Evolutionary conservation across 2,329 filamentous ascomycete genomes (phyloP).

Genomic region (Akanthomyces dipterigenus): DNA sequence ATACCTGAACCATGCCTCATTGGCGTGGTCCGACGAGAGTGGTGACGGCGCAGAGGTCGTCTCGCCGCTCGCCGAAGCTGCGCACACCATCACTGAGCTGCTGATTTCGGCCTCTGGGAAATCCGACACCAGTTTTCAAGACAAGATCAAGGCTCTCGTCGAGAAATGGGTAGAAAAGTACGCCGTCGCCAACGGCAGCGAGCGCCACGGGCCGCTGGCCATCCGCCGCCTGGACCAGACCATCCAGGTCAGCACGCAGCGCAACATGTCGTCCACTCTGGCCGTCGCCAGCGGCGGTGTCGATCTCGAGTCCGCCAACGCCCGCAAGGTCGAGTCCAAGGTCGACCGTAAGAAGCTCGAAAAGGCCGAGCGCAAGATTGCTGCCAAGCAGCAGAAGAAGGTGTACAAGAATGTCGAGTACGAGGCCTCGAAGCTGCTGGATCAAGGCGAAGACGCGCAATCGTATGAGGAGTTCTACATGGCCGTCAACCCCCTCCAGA

Average conservation of each 20-base stretch:
- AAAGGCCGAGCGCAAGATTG: conserved; percentile 96
- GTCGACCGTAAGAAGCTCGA: conserved; percentile 98
- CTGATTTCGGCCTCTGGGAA: conserved; percentile 88
- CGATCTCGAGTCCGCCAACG: conserved; percentile 88
- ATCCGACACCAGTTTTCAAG: conserved; percentile 62
- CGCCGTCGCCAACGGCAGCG: conserved; percentile 64
- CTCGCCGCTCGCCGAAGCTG: conserved; percentile 79
- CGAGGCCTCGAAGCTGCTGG: conserved; percentile 83
- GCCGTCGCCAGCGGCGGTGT: conserved; percentile 78
- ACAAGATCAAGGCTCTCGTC: conserved; percentile 74
- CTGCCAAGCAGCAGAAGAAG: conserved; percentile 97
- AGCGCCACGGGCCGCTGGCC: conserved; percentile 65
- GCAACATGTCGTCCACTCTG: conserved; percentile 93
- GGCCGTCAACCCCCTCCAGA: conserved; percentile 92
- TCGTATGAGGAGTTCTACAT: conserved; percentile 99
- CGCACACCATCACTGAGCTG: conserved; percentile 75
- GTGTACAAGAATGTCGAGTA: conserved; percentile 97
- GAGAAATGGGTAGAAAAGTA: conserved; percentile 84
- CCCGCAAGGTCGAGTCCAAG: conserved; percentile 91
- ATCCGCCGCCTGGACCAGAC: conserved; percentile 87
- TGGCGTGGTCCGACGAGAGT: conserved; percentile 67
- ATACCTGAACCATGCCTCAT: conserved; percentile 90
- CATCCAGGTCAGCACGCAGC: conserved; percentile 86
- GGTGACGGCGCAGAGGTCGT: conserved; percentile 47
- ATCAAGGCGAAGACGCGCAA: conserved; percentile 73